Percentiles rank a stretch among this genome's conserved stretches.
Evolutionary conservation across 495 filamentous ascomycete species (phyloP).

Genomic region (Aspergillus nidulans): DNA sequence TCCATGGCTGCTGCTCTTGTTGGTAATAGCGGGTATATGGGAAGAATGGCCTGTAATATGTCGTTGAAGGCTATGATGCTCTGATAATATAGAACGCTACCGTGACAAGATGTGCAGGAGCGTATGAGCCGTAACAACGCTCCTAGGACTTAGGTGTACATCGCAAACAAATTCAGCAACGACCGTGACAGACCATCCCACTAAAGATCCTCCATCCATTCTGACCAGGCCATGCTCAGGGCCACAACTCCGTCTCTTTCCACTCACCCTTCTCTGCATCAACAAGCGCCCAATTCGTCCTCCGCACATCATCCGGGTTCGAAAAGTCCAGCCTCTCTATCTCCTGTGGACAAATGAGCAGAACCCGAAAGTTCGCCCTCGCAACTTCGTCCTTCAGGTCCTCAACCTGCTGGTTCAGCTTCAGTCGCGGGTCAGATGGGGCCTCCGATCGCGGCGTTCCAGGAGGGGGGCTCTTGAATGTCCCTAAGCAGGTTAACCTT

Average conservation of each 20-base stretch:
- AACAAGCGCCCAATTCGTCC: slow-evolving; percentile 62
- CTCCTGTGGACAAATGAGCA: slow-evolving; percentile 74
- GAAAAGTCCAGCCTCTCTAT: slow-evolving; percentile 74
- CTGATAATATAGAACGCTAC: neutral
- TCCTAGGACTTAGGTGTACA: no score
- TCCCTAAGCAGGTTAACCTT: slow-evolving; percentile 35
- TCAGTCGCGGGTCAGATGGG: slow-evolving; percentile 44
- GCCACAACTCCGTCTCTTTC: slow-evolving; percentile 80
- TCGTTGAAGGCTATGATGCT: neutral
- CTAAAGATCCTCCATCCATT: neutral
- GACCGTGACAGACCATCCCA: neutral
- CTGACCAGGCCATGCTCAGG: slow-evolving; percentile 39
- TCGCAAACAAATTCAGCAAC: neutral
- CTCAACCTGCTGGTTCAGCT: slow-evolving; percentile 62
- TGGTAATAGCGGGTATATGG: neutral
- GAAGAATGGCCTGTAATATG: neutral
- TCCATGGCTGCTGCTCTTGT: no score
- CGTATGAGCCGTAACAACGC: neutral
- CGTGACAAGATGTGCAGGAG: neutral
- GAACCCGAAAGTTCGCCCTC: slow-evolving; percentile 76
- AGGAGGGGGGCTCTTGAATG: slow-evolving; percentile 75
- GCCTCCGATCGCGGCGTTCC: slow-evolving; percentile 52
- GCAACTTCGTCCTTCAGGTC: slow-evolving; percentile 66
- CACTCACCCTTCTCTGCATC: slow-evolving; percentile 47
- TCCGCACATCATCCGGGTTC: slow-evolving; percentile 55